phyloP scores from a whole-genome alignment of 768 basidiomycete species.

The Amyloporia xantha region DNA sequence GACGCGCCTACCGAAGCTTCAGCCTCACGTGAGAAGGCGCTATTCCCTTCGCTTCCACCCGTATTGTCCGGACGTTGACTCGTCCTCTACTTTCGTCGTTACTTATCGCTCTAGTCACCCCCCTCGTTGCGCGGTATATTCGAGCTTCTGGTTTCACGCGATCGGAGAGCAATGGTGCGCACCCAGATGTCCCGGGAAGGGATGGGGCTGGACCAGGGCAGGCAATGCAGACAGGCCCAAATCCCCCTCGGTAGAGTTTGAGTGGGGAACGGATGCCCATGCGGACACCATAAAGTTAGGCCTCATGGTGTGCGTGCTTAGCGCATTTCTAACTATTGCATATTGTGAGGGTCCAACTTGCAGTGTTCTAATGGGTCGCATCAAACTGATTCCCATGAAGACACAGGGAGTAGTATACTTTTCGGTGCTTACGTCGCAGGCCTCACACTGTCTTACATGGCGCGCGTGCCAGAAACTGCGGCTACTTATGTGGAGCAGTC shows the following conservation, averaged over 20 bases:
- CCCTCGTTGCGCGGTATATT: constrained; percentile 25
- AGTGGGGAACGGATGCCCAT: constrained; percentile 18
- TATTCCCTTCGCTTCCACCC: too few relatives aligned
- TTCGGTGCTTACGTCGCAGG: constrained; percentile 61
- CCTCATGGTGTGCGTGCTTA: constrained; percentile 31
- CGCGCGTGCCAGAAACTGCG: constrained; percentile 5
- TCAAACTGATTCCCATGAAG: too few relatives aligned
- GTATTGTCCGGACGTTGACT: constrained; percentile 40
- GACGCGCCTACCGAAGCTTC: too few relatives aligned
- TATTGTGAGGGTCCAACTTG: too few relatives aligned
- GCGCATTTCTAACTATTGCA: constrained; percentile 41
- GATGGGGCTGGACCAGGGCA: constrained; percentile 10
- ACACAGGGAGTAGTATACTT: constrained; percentile 49
- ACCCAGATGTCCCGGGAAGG: constrained; percentile 7
- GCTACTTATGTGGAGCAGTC: background rate
- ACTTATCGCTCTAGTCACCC: constrained; percentile 38
- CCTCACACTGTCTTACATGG: constrained; percentile 35
- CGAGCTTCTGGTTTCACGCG: constrained; percentile 15
- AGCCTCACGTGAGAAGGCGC: too few relatives aligned
- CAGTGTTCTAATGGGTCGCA: too few relatives aligned
- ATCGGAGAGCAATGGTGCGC: constrained; percentile 19
- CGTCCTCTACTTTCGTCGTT: constrained; percentile 51
- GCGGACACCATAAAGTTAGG: constrained; percentile 20
- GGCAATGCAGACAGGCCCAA: background rate
- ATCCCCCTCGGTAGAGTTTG: background rate